Base-by-base conservation (phyloP, 1,284 basidiomycete species). In the Uromyces viciae-fabae region DNA sequence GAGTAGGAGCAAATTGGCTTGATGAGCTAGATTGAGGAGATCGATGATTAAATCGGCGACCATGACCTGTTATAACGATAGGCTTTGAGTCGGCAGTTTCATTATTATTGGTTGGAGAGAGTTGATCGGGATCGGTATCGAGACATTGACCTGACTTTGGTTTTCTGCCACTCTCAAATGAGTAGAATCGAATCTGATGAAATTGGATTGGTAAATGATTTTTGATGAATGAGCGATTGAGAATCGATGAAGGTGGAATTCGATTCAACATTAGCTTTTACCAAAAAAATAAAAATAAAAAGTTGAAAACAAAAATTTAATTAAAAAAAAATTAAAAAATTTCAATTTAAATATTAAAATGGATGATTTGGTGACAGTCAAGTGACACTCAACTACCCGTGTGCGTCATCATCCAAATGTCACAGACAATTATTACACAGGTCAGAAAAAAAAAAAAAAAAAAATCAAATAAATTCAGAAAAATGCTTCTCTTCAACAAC, bases 101-200 rank as follows among this genome's bases (percentile, higher is more conserved):
- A 31, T 76, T 60, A 25, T 28, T 33, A 15, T 19, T 76, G n/a
- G 58, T 66, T 15, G 58, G 42, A 38, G 42, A 46, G 56, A 40
- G 36, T 17, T 22, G 42, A 66, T 36, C 43, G 14, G 58, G 60
- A 43, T 42, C 17, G 42, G 58, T 15, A 25, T 66, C 54, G 40
- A 42, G 0, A 17, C n/a, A 15, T 17, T 54, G 40, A n/a, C 62
- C 58, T 17, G 75, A 64, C 54, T 76, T 76, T n/a, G 58, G 56
- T 38, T 76, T 76, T 43, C 75, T 28, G 46, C 60, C 75, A 46
- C 75, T 76, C 40, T 64, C 60, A 38, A 60, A 75, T n/a, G 74
- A 75, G 58, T 76, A 76, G 22, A 3, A 43, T 36, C 42, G 42
- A n/a, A 22, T n/a, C 66, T 69, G 66, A 49, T 49, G 46, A n/a